phyloP scores from a whole-genome alignment of 73 alveolate genomes.

The Stentor roeselii region DNA sequence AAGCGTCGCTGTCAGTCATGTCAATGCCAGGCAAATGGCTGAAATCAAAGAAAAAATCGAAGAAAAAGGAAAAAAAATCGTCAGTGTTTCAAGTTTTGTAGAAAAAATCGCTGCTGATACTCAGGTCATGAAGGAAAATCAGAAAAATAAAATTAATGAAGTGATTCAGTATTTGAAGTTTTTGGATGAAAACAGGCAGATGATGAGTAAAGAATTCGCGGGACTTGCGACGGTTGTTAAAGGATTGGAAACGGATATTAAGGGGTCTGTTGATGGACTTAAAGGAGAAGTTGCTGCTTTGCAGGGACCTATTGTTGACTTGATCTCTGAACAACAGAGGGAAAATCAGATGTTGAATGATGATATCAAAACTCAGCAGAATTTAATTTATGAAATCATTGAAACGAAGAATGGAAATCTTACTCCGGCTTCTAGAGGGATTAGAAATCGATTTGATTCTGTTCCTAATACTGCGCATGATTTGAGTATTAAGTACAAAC shows the following conservation, averaged over 20 bases:
- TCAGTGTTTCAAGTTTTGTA: neutral
- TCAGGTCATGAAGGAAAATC: neutral
- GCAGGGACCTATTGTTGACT: conserved; percentile 9
- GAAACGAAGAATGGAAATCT: neutral
- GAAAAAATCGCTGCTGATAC: conserved; percentile 9
- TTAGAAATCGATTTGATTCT: neutral
- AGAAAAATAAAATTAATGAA: neutral
- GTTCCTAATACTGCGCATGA: conserved; percentile 8
- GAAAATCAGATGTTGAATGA: neutral
- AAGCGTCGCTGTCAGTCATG: neutral
- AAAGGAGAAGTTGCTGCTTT: neutral
- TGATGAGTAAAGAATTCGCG: neutral
- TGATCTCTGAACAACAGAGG: conserved; percentile 17
- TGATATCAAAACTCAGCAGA: neutral
- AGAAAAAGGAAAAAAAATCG: conserved; percentile 3
- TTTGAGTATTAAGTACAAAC: neutral
- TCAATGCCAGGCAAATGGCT: neutral
- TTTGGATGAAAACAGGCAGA: neutral
- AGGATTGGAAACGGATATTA: neutral
- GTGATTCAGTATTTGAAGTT: neutral
- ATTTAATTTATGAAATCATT: neutral
- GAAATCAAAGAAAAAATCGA: conserved; percentile 2
- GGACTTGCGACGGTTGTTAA: neutral
- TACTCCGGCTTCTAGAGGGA: neutral
- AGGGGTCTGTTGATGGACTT: neutral